Evolutionary conservation across 345 rosid genomes (phyloP).

Genomic region (Dovyalis caffra): DNA sequence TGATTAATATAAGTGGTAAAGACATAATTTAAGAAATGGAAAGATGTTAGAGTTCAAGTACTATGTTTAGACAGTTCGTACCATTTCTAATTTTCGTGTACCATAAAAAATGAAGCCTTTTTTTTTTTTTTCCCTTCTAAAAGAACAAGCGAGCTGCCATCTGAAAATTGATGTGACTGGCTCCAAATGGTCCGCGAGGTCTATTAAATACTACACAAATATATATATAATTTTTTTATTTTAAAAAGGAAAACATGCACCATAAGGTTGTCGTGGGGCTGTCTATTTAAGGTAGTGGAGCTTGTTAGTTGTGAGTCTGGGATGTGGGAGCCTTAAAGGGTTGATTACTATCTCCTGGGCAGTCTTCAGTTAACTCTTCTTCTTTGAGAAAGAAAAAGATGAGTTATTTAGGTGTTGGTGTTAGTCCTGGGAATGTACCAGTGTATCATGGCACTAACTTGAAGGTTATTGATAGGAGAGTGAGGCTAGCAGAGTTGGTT

Average conservation of each 20-base stretch:
- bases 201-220: too few relatives aligned
- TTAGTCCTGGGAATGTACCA: constrained; percentile 62
- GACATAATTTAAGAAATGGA: too few relatives aligned
- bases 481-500: constrained; percentile 67
- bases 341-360: neutral
- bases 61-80: too few relatives aligned
- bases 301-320: neutral
- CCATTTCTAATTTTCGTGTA: neutral
- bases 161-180: too few relatives aligned
- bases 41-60: too few relatives aligned
- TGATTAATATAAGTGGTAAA: too few relatives aligned
- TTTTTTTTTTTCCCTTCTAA: too few relatives aligned
- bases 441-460: constrained; percentile 46
- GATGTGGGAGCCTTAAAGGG: neutral
- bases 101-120: too few relatives aligned
- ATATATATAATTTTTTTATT: neutral
- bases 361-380: neutral
- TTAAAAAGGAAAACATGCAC: neutral
- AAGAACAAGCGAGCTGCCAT: too few relatives aligned
- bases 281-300: neutral
- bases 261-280: neutral
- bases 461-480: constrained; percentile 65
- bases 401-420: constrained; percentile 64
- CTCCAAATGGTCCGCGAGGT: too few relatives aligned
- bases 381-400: constrained; percentile 23